phyloP scores from a whole-genome alignment of 768 basidiomycete genomes.

The Clitopilus hobsonii region DNA sequence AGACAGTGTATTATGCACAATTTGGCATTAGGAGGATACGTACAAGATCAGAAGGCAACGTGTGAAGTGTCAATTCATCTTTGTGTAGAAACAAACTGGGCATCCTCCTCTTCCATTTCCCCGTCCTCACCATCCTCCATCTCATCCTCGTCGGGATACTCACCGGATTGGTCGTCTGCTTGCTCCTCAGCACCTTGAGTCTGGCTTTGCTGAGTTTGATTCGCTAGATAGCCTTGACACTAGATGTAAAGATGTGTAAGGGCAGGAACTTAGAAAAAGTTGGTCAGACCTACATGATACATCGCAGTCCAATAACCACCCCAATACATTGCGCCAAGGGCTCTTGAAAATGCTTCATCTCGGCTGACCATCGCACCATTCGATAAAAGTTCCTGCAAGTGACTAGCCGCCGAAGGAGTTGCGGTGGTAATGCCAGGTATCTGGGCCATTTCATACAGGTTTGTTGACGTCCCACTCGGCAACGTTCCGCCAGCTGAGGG shows the following conservation, averaged over 20 bases:
- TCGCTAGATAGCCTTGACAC: slow-evolving; percentile 27
- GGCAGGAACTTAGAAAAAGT: neutral
- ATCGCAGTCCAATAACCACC: slow-evolving; percentile 84
- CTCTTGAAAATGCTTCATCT: slow-evolving; percentile 75
- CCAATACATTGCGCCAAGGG: slow-evolving; percentile 82
- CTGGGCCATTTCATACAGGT: neutral
- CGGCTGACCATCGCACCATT: slow-evolving; percentile 40
- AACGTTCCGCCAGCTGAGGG: neutral
- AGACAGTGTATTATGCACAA: neutral
- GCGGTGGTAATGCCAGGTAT: neutral
- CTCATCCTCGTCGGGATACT: slow-evolving; percentile 13
- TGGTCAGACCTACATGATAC: slow-evolving; percentile 56
- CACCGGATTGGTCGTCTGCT: slow-evolving; percentile 2
- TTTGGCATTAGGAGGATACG: neutral
- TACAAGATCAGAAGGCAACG: slow-evolving; percentile 1
- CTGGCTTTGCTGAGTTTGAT: neutral
- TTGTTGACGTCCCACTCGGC: neutral
- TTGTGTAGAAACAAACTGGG: slow-evolving; percentile 33
- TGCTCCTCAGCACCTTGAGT: neutral
- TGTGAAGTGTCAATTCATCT: slow-evolving; percentile 17
- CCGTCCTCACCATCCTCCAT: slow-evolving; percentile 12
- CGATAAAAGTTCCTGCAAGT: neutral
- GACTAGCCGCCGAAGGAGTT: neutral
- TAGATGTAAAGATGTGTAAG: slow-evolving; percentile 10
- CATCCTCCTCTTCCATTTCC: slow-evolving; percentile 9